Evolutionary conservation across 257 asterid genomes (phyloP).

Genomic region (Nicotiana paniculata): DNA sequence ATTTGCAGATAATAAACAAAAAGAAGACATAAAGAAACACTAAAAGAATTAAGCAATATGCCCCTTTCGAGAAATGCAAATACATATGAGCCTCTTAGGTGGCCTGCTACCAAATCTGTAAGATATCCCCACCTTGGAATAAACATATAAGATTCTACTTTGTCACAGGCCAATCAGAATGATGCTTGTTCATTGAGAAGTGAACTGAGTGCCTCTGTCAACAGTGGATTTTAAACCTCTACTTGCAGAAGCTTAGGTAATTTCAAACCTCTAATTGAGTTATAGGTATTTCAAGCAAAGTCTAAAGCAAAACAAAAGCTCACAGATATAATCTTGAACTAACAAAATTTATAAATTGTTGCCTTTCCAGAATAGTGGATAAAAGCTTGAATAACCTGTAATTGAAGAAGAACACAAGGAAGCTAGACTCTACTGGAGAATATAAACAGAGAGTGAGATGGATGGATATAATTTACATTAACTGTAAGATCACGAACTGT

Average conservation of each 20-base stretch:
- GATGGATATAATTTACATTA: neutral
- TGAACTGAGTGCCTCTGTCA: too few species aligned
- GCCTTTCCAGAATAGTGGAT: too few species aligned
- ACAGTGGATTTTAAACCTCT: neutral
- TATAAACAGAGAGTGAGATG: neutral
- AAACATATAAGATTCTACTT: neutral
- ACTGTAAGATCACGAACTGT: neutral
- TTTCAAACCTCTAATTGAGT: neutral
- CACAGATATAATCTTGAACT: too few species aligned
- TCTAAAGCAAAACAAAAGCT: too few species aligned
- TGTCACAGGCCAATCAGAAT: neutral
- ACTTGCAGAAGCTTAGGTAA: neutral
- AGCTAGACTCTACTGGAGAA: neutral
- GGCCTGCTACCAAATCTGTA: neutral
- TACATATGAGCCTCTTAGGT: neutral
- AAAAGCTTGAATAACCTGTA: too few species aligned
- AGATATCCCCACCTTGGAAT: neutral
- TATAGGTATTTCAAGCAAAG: too few species aligned
- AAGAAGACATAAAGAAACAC: neutral
- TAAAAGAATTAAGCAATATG: slow-evolving; percentile 9
- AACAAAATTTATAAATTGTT: too few species aligned
- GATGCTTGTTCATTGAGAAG: neutral
- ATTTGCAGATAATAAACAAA: slow-evolving; percentile 14
- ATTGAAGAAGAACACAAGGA: neutral
- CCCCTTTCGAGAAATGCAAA: neutral